These are phyloP conservation scores for Lumnitzera racemosa DNA, from an alignment of 345 rosid genomes.

Conservation along the genomic window DNA sequence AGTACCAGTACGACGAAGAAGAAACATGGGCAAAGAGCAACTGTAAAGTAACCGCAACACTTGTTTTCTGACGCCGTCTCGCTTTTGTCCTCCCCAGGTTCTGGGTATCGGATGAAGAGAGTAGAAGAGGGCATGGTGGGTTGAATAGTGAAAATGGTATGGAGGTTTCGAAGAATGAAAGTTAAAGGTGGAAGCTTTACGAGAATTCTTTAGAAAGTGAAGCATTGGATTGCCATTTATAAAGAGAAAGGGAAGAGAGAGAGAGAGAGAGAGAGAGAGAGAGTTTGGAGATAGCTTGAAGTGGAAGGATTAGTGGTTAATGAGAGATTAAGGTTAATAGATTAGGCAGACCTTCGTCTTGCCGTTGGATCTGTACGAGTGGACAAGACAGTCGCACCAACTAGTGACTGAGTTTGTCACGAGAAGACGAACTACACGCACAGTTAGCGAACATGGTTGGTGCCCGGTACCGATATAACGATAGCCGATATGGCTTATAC, in stretches of 20 bases:
- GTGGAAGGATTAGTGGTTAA: neutral
- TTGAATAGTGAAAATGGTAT: constrained; percentile 2
- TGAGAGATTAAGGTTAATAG: neutral
- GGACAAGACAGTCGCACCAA: too few species aligned
- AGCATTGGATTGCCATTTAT: constrained; percentile 31
- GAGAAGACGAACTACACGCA: too few species aligned
- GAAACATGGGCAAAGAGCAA: constrained; percentile 49
- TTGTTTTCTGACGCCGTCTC: constrained; percentile 23
- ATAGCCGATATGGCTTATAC: too few species aligned
- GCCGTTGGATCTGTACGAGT: too few species aligned
- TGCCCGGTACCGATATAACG: too few species aligned
- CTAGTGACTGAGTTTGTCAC: too few species aligned
- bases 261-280: neutral
- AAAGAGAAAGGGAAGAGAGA: neutral
- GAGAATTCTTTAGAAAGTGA: constrained; percentile 16
- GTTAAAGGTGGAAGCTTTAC: neutral
- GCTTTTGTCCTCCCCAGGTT: constrained; percentile 13
- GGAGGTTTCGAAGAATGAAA: constrained; percentile 7
- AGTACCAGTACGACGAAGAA: constrained; percentile 45
- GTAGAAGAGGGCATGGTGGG: constrained; percentile 36
- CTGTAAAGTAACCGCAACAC: constrained; percentile 23
- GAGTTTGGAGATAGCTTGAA: neutral
- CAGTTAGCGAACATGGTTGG: too few species aligned
- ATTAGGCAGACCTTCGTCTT: neutral
- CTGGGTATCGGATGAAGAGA: constrained; percentile 20